phyloP scores from a whole-genome alignment of 129 eudicot species.

The Cynara cardunculus region DNA sequence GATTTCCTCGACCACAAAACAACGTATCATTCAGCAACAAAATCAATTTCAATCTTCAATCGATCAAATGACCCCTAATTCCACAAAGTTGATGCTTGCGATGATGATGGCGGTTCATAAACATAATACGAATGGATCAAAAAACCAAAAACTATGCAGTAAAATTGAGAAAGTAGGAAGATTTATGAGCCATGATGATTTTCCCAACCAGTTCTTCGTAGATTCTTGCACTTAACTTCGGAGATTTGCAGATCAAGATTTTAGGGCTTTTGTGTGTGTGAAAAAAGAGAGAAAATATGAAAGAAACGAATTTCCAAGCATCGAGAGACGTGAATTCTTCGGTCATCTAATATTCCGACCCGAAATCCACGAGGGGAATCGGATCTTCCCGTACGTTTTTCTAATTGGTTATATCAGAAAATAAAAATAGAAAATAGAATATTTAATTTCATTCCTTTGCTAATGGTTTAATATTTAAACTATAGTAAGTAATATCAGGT shows the following conservation, averaged over 20 bases:
- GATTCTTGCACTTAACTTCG: slow-evolving; percentile 16
- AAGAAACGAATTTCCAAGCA: slow-evolving; percentile 39
- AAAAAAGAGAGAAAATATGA: slow-evolving; percentile 16
- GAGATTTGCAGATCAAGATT: slow-evolving; percentile 40
- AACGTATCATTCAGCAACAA: slow-evolving; percentile 2
- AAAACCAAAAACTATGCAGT: background rate
- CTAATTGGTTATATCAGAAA: background rate
- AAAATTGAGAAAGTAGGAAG: background rate
- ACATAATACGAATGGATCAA: slow-evolving; percentile 4
- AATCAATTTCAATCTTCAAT: slow-evolving; percentile 8
- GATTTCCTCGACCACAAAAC: background rate
- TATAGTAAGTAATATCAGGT: too few relatives aligned
- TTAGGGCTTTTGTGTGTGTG: slow-evolving; percentile 40
- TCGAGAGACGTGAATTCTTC: slow-evolving; percentile 42
- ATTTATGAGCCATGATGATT: background rate
- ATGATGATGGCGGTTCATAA: slow-evolving; percentile 28
- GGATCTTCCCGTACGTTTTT: slow-evolving; percentile 14
- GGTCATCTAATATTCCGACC: slow-evolving; percentile 46
- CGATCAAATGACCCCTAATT: background rate
- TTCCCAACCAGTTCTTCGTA: slow-evolving; percentile 1
- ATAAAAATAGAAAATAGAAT: too few relatives aligned
- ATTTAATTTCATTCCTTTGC: background rate
- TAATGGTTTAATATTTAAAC: background rate
- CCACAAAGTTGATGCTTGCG: slow-evolving; percentile 36
- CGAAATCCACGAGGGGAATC: slow-evolving; percentile 24